These are phyloP conservation scores for Tolypocladium pustulatum DNA, from an alignment of 2,329 filamentous ascomycete genomes.

Conservation along the genomic window DNA sequence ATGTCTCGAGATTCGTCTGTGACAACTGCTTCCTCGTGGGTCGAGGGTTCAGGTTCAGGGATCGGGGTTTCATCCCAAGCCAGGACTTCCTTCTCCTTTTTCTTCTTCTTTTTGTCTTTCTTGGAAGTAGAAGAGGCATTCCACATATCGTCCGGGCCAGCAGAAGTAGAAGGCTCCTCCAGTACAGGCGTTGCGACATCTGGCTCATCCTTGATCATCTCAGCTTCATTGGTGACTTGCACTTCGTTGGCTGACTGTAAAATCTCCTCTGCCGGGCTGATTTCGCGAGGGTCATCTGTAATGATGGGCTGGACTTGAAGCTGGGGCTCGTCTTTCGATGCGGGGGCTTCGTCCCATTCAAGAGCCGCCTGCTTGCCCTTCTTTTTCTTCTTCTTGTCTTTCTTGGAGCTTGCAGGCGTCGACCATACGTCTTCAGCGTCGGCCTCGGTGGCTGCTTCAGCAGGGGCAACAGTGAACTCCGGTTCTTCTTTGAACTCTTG, in stretches of 20 bases:
- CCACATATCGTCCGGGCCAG: slow-evolving; percentile 3
- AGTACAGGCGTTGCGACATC: too few species aligned
- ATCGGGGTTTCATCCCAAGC: neutral
- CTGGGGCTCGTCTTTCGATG: neutral
- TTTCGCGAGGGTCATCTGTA: neutral
- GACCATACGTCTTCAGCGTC: neutral
- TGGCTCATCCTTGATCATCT: neutral
- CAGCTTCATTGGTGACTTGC: neutral
- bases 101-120: slow-evolving; percentile 4
- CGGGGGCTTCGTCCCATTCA: neutral
- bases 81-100: neutral
- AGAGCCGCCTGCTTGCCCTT: slow-evolving; percentile 1
- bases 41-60: neutral
- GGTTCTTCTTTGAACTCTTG: neutral
- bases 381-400: slow-evolving; percentile 6
- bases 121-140: neutral
- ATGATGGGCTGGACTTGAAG: neutral
- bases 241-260: neutral
- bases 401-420: slow-evolving; percentile 1
- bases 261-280: neutral
- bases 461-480: neutral
- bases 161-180: neutral
- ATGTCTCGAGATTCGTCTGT: neutral
- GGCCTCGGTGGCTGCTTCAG: neutral
- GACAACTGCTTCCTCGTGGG: neutral